Evolutionary conservation across 164 flowering plant genomes (phyloP), one percentile per base, ranked within the genome.

Genomic region (Aristolochia californica): DNA sequence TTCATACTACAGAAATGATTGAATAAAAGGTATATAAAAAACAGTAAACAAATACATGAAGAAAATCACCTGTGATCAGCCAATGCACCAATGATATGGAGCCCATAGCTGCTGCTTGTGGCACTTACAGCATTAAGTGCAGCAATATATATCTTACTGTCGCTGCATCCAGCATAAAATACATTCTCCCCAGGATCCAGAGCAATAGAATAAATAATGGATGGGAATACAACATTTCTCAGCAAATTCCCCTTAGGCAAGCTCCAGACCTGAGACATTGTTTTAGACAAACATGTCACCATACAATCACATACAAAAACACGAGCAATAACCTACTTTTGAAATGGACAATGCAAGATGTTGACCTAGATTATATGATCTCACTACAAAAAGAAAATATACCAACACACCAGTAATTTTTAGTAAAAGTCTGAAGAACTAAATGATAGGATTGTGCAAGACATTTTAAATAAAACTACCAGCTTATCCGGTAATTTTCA

Each of bases 161-260:
- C 93, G 62, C 81, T 82, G 57, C 91, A 45, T 3, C 95, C 98
- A 66, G 93, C 96, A 78, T 84, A 88, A 65, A 91, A 88, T 38
- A 80, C 83, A 70, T 81, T 70, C 62, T 87, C 98, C 9, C 80
- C 80, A 67, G 95, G 93, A 61, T 88, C 96, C 69, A 91, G 57
- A 16, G 84, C 84, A 75, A 91, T 57, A 53, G 96, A 84, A 76
- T 86, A 79, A 67, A 91, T 76, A 66, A 76, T 61, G 61, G 88
- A 75, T 45, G 95, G 96, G 60, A 88, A 91, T 16, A 72, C 67
- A 65, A 88, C 74, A 57, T 68, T 78, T 68, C 96, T 77, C 65
- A 91, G 59, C 24, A 87, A 66, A 20, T 56, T 74, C 18, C 90
- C 95, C 53, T 43, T 74, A 13, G 82, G 70, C 57, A 87, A 65